Conservation (phyloP, 2,329 filamentous ascomycete genomes). For the Zymoseptoria pseudotritici region DNA sequence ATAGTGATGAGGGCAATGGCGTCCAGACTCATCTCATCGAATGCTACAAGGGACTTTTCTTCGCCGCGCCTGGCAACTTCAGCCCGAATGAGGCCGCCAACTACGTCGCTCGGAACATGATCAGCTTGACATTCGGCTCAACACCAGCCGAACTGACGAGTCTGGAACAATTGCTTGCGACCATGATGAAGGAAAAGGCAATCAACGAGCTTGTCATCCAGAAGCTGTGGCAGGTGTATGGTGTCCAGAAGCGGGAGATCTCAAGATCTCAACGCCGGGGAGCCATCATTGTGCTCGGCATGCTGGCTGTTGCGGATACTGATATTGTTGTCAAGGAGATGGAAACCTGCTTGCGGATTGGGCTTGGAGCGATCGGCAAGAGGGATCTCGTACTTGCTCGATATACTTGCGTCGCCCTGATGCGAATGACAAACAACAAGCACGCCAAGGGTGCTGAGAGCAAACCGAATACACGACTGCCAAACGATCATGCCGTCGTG, state of each 20-base stretch:
- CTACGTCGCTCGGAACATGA: conserved; percentile 97
- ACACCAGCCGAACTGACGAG: conserved; percentile 93
- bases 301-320: conserved; percentile 87
- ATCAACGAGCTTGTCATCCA: conserved; percentile 78
- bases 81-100: conserved; percentile 84
- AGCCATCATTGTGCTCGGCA: conserved; percentile 91
- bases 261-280: conserved; percentile 84
- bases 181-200: conserved; percentile 92
- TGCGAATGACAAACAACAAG: conserved; percentile 79
- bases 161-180: conserved; percentile 85
- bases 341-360: conserved; percentile 86
- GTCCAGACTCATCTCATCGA: conserved; percentile 96
- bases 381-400: conserved; percentile 83
- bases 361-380: conserved; percentile 71
- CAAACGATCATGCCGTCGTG: conserved; percentile 87
- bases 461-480: conserved; percentile 63
- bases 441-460: conserved; percentile 64
- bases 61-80: conserved; percentile 86
- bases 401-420: conserved; percentile 88
- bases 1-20: conserved; percentile 97
- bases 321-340: conserved; percentile 93
- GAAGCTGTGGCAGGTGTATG: conserved; percentile 97
- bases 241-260: conserved; percentile 86
- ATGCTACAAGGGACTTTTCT: conserved; percentile 92
- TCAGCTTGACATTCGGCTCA: conserved; percentile 91